Evolutionary conservation across 2,329 filamentous ascomycete species (phyloP), one percentile per base, ranked within the genome.

Genomic region (Paradendryphiella salina): DNA sequence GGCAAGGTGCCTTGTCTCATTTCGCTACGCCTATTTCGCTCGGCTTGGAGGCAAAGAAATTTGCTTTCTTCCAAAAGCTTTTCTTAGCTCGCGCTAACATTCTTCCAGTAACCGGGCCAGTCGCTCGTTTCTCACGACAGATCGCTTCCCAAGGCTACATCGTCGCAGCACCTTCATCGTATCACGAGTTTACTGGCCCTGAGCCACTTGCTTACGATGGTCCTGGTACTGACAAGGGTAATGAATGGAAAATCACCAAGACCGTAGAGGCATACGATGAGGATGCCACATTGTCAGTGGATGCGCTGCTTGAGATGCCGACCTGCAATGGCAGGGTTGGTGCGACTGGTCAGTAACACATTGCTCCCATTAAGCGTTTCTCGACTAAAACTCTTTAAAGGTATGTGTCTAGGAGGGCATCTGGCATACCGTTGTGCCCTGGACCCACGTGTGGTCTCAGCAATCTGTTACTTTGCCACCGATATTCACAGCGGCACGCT

Each of bases 121-220:
- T 96, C 20, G 83, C 87, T 53, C 86, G 93, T 45, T 96, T 96
- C 67, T 90, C 90, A 43, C 85, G 92, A 53, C 91, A 96, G 72
- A 96, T 96, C 64, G 89, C 90, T 32, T 88, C 90, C 2, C 89
- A 96, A 60, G 93, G 92, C 66, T 96, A 95, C 78, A 95, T 96
- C 61, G 91, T 93, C 60, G 92, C 89, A 8, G 91, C 91, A 0
- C 90, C 91, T 0, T 94, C 89, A 29, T 92, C 87, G 26, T 96
- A 96, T 75, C 92, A 96, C 71, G 92, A 96, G 74, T 96, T 96
- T 75, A 90, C 86, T 1, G 88, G 88, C 4, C 89, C 91, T 0
- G 89, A 93, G 65, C 79, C 92, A 9, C 79, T 96, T 33, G 83
- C 88, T 41, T 96, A 96, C 72, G 89, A 96, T 69, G 90, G 81